These are phyloP conservation scores for Uronychia setigera DNA, from an alignment of 73 alveolate genomes.

Conservation along the genomic window DNA sequence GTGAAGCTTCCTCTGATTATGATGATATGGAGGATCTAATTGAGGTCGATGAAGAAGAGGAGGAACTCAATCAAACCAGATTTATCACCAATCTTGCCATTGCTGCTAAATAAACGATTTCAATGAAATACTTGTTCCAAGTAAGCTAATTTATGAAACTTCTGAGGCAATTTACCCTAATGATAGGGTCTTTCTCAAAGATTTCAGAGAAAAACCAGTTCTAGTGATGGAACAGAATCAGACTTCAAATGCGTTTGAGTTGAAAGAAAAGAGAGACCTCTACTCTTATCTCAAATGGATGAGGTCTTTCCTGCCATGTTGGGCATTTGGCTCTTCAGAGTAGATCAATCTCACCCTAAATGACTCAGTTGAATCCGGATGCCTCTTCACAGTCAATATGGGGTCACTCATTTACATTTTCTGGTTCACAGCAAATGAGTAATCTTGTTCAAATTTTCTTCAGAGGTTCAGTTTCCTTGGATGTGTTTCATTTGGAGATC, in stretches of 20 bases:
- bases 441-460: neutral
- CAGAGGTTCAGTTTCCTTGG: neutral
- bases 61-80: neutral
- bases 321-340: neutral
- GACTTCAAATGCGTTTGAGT: no score
- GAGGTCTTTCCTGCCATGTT: neutral
- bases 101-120: neutral
- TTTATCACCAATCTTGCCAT: neutral
- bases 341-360: neutral
- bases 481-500: conserved; percentile 1
- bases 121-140: neutral
- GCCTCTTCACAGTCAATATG: neutral
- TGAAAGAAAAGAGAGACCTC: no score
- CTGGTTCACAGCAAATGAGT: neutral
- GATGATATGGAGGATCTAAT: neutral
- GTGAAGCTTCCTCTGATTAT: neutral
- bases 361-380: no score
- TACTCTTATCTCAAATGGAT: neutral
- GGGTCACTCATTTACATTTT: neutral
- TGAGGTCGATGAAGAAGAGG: neutral
- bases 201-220: neutral
- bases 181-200: neutral
- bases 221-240: no score
- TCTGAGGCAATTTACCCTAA: neutral
- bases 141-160: neutral